Evolutionary conservation across 2,329 filamentous ascomycete species (phyloP), one percentile per base, ranked within the genome.

Genomic region (Aspergillus quadricinctus): DNA sequence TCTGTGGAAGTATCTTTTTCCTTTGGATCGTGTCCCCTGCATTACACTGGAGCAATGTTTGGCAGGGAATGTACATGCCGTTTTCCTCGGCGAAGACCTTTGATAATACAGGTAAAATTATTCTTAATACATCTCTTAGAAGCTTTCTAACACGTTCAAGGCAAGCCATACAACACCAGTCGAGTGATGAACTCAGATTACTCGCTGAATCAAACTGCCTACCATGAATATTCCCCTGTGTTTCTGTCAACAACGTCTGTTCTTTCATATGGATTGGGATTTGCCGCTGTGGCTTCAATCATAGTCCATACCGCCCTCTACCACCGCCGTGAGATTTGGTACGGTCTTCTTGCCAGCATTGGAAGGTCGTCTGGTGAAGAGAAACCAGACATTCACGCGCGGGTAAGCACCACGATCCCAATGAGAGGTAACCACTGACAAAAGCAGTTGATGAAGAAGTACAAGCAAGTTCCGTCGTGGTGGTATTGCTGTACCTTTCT

Each of bases 211-310:
- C 61, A 66, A 59, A 60, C 61, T 29, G 66, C 65, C 17, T 61
- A 66, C 55, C 58, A 64, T 45, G 56, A 60, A 4, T 69, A 69
- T 55, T 69, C 66, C 8, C 68, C 67, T n/a, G 72, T 88, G 3
- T 89, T 87, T 64, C 66, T 89, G 41, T 87, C 84, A 65, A 88
- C 86, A 1, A 86, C 85, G 0, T 88, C 88, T 65, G 82, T 85
- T 57, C 74, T 88, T 59, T 78, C 82, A 0, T 89, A 88, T 63
- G 86, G 85, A 0, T 72, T 88, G 1, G 87, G 84, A 0, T 89
- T 89, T 66, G 86, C 86, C 6, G 81, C 85, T 53, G 87, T 88
- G 49, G 77, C 85, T 0, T 82, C 85, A 0, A 77, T 89, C 1
- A 72, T 89, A 27, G 81, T 87, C 0, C 83, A 88, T 65, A 87